A percentile compares a stretch with the other conserved stretches of the same genome.
Evolutionary conservation across 78 protist genomes (phyloP).

Genomic region (Planoprotostelium fungivorum): DNA sequence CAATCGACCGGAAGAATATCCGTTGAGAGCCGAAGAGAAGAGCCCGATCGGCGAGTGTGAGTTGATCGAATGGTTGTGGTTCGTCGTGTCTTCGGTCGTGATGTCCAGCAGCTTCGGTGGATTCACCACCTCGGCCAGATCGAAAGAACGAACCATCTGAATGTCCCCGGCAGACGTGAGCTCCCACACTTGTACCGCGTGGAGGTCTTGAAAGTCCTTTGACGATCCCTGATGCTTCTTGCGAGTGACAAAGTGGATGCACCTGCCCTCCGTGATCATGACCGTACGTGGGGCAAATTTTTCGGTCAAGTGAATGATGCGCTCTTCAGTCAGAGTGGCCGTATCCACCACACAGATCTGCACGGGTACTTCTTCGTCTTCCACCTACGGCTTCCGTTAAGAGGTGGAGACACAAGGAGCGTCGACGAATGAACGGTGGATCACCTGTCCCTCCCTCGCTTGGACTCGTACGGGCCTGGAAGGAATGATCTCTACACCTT

Average conservation of each 20-base stretch:
- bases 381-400: not conserved
- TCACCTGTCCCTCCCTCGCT: not conserved
- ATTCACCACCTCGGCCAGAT: not conserved
- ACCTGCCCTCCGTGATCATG: not conserved
- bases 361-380: not conserved
- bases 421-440: no score
- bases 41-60: not conserved
- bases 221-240: not conserved
- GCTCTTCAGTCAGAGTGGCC: not conserved
- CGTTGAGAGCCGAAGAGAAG: not conserved
- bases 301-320: not conserved
- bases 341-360: not conserved
- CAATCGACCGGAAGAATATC: not conserved
- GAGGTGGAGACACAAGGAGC: not conserved
- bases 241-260: not conserved
- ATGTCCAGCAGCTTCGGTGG: not conserved
- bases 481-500: not conserved
- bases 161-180: not conserved
- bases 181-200: not conserved
- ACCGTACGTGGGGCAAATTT: not conserved
- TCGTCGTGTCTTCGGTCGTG: not conserved
- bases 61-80: not conserved
- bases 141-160: not conserved
- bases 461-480: not conserved
- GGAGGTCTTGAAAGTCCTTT: not conserved